Percentiles rank a stretch among this genome's conserved stretches.
These are phyloP conservation scores for Tylopilus sp. DNA, from an alignment of 1,284 basidiomycete genomes.

Conservation along the genomic window DNA sequence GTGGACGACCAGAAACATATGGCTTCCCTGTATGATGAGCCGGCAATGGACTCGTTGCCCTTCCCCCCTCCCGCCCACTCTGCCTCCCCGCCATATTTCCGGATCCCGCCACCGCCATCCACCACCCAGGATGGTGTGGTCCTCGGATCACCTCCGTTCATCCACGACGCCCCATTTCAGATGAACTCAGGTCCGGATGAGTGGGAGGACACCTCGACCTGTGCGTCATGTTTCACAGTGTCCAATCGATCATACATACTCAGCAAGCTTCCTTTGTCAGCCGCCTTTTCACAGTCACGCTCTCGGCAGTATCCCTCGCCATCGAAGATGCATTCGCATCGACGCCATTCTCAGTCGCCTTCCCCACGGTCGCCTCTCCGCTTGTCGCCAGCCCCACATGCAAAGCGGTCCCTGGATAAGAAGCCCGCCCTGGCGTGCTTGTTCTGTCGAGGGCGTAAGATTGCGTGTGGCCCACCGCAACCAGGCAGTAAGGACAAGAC, in stretches of 20 bases:
- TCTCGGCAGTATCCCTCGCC: slow-evolving; percentile 17
- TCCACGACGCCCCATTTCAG: slow-evolving; percentile 11
- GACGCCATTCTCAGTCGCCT: slow-evolving; percentile 25
- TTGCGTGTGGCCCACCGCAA: slow-evolving; percentile 56
- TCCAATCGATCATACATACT: slow-evolving; percentile 20
- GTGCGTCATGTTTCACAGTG: background rate
- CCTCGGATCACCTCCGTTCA: slow-evolving; percentile 14
- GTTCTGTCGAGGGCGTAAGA: slow-evolving; percentile 62
- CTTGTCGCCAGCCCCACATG: slow-evolving; percentile 22
- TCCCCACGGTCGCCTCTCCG: slow-evolving; percentile 18
- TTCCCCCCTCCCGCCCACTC: slow-evolving; percentile 24
- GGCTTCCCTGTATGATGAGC: slow-evolving; percentile 12
- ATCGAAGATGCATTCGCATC: slow-evolving; percentile 15
- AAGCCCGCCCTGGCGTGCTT: slow-evolving; percentile 57
- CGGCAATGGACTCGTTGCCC: slow-evolving; percentile 32
- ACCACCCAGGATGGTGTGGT: slow-evolving; percentile 14
- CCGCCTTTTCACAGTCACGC: slow-evolving; percentile 9
- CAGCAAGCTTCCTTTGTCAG: slow-evolving; percentile 9
- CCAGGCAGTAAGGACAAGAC: slow-evolving; percentile 49
- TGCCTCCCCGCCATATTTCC: slow-evolving; percentile 23
- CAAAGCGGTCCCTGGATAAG: slow-evolving; percentile 34
- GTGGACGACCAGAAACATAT: slow-evolving; percentile 12
- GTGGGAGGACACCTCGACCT: slow-evolving; percentile 20
- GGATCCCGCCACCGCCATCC: slow-evolving; percentile 6
- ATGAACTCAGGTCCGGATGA: slow-evolving; percentile 10